phyloP scores from a whole-genome alignment of 2,329 filamentous ascomycete genomes.

The Elsinoe arachidis region DNA sequence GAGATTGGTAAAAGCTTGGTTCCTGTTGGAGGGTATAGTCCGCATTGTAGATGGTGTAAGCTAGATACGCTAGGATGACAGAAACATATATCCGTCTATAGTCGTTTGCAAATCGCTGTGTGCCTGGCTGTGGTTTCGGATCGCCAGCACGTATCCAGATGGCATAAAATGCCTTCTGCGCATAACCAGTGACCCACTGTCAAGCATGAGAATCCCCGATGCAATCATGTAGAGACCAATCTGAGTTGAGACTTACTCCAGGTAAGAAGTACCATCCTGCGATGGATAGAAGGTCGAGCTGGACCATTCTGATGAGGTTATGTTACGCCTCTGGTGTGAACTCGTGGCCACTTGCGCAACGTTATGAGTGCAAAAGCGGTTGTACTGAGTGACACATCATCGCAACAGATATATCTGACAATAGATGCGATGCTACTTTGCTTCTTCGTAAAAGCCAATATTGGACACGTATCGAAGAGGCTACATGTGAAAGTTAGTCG shows the following conservation, averaged over 20 bases:
- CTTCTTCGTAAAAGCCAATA: neutral
- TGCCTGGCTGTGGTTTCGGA: constrained; percentile 61
- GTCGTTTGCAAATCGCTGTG: constrained; percentile 61
- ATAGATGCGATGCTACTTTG: neutral
- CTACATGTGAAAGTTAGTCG: neutral
- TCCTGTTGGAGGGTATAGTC: constrained; percentile 66
- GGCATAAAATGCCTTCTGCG: constrained; percentile 77
- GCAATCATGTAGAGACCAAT: neutral
- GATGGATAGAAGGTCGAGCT: neutral
- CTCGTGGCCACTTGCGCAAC: too few relatives aligned
- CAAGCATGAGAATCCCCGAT: neutral
- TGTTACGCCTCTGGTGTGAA: too few relatives aligned
- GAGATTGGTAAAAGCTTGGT: constrained; percentile 69
- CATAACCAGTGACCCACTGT: constrained; percentile 67
- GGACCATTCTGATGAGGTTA: neutral
- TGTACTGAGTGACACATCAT: too few relatives aligned
- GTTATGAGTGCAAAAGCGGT: too few relatives aligned
- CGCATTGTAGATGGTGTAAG: constrained; percentile 88
- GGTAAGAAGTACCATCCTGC: neutral
- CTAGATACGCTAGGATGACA: constrained; percentile 74
- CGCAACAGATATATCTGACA: too few relatives aligned
- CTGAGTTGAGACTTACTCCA: neutral
- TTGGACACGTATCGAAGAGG: constrained; percentile 3
- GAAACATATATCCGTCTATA: constrained; percentile 74
- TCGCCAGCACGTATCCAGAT: constrained; percentile 84